phyloP scores from a whole-genome alignment of 2,329 filamentous ascomycete genomes.

The Daldinia sp. region DNA sequence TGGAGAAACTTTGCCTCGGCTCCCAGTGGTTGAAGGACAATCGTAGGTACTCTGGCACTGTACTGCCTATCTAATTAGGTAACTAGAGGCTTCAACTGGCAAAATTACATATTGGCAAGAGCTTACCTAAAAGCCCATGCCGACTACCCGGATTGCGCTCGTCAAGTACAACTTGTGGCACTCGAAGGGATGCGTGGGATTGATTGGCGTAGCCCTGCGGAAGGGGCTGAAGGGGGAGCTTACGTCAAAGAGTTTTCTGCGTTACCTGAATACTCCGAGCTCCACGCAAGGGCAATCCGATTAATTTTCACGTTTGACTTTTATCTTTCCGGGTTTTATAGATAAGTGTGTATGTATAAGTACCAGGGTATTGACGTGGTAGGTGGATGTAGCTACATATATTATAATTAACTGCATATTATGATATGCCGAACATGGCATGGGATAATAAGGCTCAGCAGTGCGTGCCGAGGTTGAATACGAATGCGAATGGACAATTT shows the following conservation, averaged over 20 bases:
- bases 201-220: constrained; percentile 21
- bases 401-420: neutral
- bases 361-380: neutral
- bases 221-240: constrained; percentile 25
- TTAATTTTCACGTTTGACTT: neutral
- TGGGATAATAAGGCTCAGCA: neutral
- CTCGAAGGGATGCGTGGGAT: neutral
- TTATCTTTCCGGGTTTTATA: too few species aligned
- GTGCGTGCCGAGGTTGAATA: neutral
- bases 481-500: neutral
- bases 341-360: too few species aligned
- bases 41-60: neutral
- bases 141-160: constrained; percentile 1
- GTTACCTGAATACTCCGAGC: neutral
- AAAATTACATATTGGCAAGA: neutral
- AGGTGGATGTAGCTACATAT: neutral
- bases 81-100: neutral
- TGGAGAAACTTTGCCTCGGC: neutral
- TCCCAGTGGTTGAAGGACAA: neutral
- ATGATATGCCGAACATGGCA: neutral
- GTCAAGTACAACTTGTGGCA: neutral
- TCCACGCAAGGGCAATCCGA: constrained; percentile 27
- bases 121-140: constrained; percentile 3
- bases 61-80: neutral
- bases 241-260: constrained; percentile 7